A percentile compares a stretch with the other conserved stretches of the same genome.
phyloP scores from a whole-genome alignment of 2,329 filamentous ascomycete species.

The Xylaria sp. region DNA sequence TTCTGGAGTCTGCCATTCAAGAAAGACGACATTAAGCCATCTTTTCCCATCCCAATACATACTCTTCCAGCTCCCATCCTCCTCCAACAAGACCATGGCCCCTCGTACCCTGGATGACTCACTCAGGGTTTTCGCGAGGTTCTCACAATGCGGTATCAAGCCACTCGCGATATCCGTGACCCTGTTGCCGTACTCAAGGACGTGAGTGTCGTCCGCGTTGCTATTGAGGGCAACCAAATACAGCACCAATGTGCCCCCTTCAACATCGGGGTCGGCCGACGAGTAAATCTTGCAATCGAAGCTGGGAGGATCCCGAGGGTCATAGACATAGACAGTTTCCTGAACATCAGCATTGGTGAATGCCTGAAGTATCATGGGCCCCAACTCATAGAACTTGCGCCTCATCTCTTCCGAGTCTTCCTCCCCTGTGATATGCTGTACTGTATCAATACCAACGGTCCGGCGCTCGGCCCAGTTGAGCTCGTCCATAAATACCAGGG shows the following conservation, averaged over 20 bases:
- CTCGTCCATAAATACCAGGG: constrained; percentile 25
- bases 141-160: constrained; percentile 24
- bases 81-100: constrained; percentile 23
- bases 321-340: too few relatives aligned
- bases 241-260: constrained; percentile 26
- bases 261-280: constrained; percentile 28
- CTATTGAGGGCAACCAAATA: constrained; percentile 22
- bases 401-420: constrained; percentile 4
- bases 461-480: constrained; percentile 16
- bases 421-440: constrained; percentile 17
- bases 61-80: constrained; percentile 26
- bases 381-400: constrained; percentile 22
- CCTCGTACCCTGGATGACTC: constrained; percentile 20
- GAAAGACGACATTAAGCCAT: constrained; percentile 33
- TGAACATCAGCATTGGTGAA: constrained; percentile 13
- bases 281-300: constrained; percentile 19
- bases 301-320: too few relatives aligned
- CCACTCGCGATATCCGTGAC: constrained; percentile 20
- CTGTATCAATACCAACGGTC: constrained; percentile 4
- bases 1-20: constrained; percentile 34
- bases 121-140: constrained; percentile 2
- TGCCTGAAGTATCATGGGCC: constrained; percentile 10
- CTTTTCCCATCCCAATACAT: constrained; percentile 32
- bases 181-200: constrained; percentile 12
- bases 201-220: constrained; percentile 19